Evolutionary conservation across 2,329 filamentous ascomycete genomes (phyloP).

Genomic region (Xylaria sp.): DNA sequence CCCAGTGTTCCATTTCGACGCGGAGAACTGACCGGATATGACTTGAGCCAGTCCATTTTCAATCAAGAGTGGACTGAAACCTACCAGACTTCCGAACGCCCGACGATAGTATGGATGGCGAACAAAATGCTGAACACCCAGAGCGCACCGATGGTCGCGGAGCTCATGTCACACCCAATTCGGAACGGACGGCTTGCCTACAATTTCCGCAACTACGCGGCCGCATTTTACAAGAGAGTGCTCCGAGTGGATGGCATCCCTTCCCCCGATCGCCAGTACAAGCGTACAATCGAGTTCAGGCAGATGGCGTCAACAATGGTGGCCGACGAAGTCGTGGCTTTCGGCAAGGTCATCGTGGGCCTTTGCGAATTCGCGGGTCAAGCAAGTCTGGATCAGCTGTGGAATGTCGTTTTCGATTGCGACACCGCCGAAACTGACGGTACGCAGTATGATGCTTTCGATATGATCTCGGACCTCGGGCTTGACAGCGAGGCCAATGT

Average conservation of each 20-base stretch:
- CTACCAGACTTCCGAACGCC: not conserved
- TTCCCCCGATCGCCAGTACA: not conserved
- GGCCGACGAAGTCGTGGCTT: slow-evolving; percentile 19
- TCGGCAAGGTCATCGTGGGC: slow-evolving; percentile 6
- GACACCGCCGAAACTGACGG: slow-evolving; percentile 5
- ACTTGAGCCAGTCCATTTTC: not conserved
- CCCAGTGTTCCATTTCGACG: slow-evolving; percentile 11
- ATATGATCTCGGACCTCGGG: slow-evolving; percentile 19
- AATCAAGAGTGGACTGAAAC: not conserved
- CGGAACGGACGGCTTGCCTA: slow-evolving; percentile 5
- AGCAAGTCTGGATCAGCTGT: slow-evolving; percentile 2
- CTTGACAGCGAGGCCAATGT: slow-evolving; percentile 16
- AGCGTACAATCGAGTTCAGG: slow-evolving; percentile 26
- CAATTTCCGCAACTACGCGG: slow-evolving; percentile 2
- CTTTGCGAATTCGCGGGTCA: slow-evolving; percentile 14
- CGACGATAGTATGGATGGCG: slow-evolving; percentile 2
- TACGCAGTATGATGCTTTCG: slow-evolving; percentile 24
- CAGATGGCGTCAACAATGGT: slow-evolving; percentile 21
- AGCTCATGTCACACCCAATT: not conserved
- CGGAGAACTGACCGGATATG: slow-evolving; percentile 18
- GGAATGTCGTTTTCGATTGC: slow-evolving; percentile 14
- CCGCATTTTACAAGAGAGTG: not conserved
- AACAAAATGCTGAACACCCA: slow-evolving; percentile 3
- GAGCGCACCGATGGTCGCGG: slow-evolving; percentile 1
- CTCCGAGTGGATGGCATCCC: accelerated